A percentile compares a stretch with the other conserved stretches of the same genome.
phyloP scores from a whole-genome alignment of 176 grass and related monocot species.

The Carex kokanica region DNA sequence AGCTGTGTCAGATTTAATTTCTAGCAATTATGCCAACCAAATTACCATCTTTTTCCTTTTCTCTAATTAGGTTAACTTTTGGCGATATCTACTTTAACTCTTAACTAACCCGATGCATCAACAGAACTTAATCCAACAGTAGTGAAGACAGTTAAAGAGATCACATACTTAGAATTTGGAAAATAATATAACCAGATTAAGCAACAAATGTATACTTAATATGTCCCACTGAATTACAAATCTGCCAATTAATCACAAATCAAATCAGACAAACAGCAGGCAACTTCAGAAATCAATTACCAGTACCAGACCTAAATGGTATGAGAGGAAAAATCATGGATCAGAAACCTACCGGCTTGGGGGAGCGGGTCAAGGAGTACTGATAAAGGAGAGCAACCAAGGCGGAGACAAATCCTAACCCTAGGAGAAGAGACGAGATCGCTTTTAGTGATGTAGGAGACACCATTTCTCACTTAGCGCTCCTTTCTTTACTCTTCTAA shows the following conservation, averaged over 20 bases:
- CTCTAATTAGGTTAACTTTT: background rate
- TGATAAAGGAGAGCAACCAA: conserved; percentile 42
- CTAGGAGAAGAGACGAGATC: conserved; percentile 37
- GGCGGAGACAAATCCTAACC: conserved; percentile 34
- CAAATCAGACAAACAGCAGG: background rate
- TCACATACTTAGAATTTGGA: background rate
- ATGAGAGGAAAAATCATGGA: background rate
- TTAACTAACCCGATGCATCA: too few relatives aligned
- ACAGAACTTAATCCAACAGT: too few relatives aligned
- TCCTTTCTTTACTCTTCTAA: background rate
- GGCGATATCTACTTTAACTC: too few relatives aligned
- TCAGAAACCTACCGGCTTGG: conserved; percentile 43
- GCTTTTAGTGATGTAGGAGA: conserved; percentile 6
- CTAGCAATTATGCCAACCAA: background rate
- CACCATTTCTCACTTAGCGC: background rate
- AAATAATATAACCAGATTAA: background rate
- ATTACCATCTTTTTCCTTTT: background rate
- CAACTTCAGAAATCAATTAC: background rate
- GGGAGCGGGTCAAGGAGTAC: conserved; percentile 37
- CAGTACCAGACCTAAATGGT: background rate
- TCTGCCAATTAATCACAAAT: background rate
- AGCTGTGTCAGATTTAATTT: background rate
- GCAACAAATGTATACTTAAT: background rate
- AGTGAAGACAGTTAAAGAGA: too few relatives aligned
- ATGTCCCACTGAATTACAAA: background rate